Conservation (phyloP, 306 rosid species). For the Casuarina cunninghamiana region DNA sequence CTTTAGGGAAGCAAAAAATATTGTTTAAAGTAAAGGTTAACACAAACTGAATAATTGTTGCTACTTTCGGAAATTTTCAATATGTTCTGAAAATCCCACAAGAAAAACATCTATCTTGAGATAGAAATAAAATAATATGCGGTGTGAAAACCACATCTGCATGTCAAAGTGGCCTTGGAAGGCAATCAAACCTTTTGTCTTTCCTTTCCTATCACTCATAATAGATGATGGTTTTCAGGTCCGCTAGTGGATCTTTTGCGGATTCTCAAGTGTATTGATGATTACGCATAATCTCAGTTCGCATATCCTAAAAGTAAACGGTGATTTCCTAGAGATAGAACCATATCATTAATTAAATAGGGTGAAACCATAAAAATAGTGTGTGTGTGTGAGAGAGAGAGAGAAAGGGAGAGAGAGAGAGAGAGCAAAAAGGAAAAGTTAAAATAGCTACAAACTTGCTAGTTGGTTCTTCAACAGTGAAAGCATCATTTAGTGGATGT, state of each 20-base stretch:
- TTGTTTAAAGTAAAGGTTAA: no score
- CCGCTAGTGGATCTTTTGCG: constrained; percentile 6
- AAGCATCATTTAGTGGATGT: constrained; percentile 7
- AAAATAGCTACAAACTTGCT: not conserved
- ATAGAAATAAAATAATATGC: not conserved
- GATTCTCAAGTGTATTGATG: not conserved
- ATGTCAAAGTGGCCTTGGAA: constrained; percentile 27
- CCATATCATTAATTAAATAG: not conserved
- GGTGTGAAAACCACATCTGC: constrained; percentile 19
- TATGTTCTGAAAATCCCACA: no score
- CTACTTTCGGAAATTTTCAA: no score
- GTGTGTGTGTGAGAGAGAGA: not conserved
- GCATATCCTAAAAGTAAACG: constrained; percentile 13
- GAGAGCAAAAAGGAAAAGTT: not conserved
- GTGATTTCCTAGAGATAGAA: not conserved
- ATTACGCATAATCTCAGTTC: not conserved
- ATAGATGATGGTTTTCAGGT: constrained; percentile 23
- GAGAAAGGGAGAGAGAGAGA: not conserved
- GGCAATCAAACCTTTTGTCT: constrained; percentile 33
- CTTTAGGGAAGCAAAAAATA: no score
- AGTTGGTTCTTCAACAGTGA: constrained; percentile 7
- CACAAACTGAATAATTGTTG: no score
- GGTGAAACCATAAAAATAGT: not conserved
- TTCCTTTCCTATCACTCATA: constrained; percentile 33
- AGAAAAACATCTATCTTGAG: no score